Percentiles rank a stretch among this genome's conserved stretches.
Conservation (phyloP, 768 basidiomycete genomes). For the Leucocoprinus sp. region DNA sequence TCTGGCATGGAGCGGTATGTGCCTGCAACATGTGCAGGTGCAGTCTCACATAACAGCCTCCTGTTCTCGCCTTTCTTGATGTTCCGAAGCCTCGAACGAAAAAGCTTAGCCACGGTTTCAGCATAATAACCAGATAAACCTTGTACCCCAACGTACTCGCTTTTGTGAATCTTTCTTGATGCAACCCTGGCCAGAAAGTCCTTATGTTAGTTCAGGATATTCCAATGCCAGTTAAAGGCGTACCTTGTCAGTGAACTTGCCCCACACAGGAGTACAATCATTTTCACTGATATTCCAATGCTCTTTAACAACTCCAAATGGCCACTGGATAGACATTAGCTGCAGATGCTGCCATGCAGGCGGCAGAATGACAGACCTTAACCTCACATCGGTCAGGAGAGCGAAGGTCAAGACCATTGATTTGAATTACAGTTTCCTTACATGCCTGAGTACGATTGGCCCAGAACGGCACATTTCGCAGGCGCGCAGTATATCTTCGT, state of each 20-base stretch:
- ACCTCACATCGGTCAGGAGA: slow-evolving; percentile 22
- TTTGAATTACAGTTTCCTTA: slow-evolving; percentile 19
- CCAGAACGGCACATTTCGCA: slow-evolving; percentile 21
- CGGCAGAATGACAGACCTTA: slow-evolving; percentile 16
- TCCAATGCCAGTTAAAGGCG: slow-evolving; percentile 1
- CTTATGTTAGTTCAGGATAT: background rate
- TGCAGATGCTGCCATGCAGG: background rate
- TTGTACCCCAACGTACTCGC: slow-evolving; percentile 18
- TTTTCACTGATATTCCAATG: slow-evolving; percentile 23
- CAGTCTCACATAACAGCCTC: slow-evolving; percentile 20
- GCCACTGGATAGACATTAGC: slow-evolving; percentile 17
- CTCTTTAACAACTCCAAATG: slow-evolving; percentile 22
- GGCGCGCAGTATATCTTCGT: slow-evolving; percentile 23
- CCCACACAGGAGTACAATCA: slow-evolving; percentile 24
- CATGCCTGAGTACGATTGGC: slow-evolving; percentile 20
- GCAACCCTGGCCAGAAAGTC: slow-evolving; percentile 19
- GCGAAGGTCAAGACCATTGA: slow-evolving; percentile 18
- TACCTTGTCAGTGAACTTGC: slow-evolving; percentile 22
- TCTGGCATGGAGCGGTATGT: slow-evolving; percentile 18
- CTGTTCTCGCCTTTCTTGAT: slow-evolving; percentile 21
- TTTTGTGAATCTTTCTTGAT: slow-evolving; percentile 15
- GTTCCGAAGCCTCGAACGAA: slow-evolving; percentile 22
- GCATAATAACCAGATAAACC: background rate
- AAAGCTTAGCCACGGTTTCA: slow-evolving; percentile 16
- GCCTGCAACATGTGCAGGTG: slow-evolving; percentile 21